Base-by-base conservation (phyloP, 164 flowering plant species). In the Cinnamomum micranthum region DNA sequence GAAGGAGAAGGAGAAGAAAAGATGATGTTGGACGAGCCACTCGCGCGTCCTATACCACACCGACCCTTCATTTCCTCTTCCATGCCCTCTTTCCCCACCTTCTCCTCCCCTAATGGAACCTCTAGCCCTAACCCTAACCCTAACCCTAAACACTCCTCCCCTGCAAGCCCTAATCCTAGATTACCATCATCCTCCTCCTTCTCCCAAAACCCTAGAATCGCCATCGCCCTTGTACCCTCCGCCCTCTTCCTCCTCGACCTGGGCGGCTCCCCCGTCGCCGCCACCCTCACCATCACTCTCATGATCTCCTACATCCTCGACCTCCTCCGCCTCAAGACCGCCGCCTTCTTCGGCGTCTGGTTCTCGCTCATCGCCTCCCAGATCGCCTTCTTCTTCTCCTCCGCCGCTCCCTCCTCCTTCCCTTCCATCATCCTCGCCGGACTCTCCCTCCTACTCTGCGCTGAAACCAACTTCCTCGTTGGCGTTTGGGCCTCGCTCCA, bases 401-500 rank as follows among this genome's bases (percentile, higher is more conserved):
- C 90, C 55, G 14, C 52, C 59, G 24, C 31, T 2, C 9, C 70
- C 77, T 5, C 70, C 55, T 58, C 89, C 5, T 88, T 91, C 86
- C 82, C 81, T 62, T 87, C 92, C 10, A 0, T 87, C 50, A 78
- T 90, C 4, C 88, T 95, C n/a, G 79, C 82, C 4, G 17, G 87
- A 71, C 83, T 90, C 22, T 89, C 97, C 15, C 74, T 88, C 4
- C 80, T 87, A 50, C 84, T 92, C 66, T 93, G 97, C 76, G 94
- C 92, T 4, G 22, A 84, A 69, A 78, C 91, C 73, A 89, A 82
- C 72, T 95, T 95, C 82, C 73, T 93, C 27, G 80, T 95, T 25
- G 99, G 98, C 5, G 87, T 85, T 6, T 95, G 99, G 99, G 89
- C 90, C 19, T 95, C 99, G 10, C 89, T 95, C 51, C 97, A 95